phyloP scores from a whole-genome alignment of 164 flowering plant genomes.

The Chimonanthus salicifolius region DNA sequence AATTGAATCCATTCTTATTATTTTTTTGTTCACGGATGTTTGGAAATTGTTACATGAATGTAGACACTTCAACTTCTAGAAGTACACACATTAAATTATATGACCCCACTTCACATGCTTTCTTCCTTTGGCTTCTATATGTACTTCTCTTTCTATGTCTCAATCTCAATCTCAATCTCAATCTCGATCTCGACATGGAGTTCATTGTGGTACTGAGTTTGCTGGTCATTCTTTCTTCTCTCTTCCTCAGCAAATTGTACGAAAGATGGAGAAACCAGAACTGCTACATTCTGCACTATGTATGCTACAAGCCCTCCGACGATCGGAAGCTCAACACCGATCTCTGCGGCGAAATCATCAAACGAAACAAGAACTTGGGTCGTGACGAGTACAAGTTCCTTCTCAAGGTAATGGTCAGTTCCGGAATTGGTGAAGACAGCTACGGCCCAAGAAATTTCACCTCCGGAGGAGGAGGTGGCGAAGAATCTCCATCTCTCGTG shows the following conservation, averaged over 20 bases:
- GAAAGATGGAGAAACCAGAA: constrained; percentile 8
- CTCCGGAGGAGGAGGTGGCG: neutral
- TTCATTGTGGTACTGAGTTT: too few species aligned
- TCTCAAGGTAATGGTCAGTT: constrained; percentile 12
- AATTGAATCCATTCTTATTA: too few species aligned
- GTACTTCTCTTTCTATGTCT: neutral
- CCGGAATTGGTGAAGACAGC: constrained; percentile 17
- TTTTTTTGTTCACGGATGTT: too few species aligned
- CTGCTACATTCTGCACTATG: constrained; percentile 22
- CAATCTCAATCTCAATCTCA: neutral
- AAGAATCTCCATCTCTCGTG: constrained; percentile 4
- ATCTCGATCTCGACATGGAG: neutral
- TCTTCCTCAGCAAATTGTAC: constrained; percentile 11
- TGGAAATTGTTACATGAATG: too few species aligned
- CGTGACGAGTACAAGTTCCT: constrained; percentile 19
- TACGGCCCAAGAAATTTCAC: constrained; percentile 18
- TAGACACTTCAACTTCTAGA: too few species aligned
- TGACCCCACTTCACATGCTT: neutral
- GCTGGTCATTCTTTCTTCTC: neutral
- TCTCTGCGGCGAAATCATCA: constrained; percentile 20
- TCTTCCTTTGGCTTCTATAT: neutral
- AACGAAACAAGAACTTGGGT: constrained; percentile 20
- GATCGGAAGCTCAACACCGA: constrained; percentile 22
- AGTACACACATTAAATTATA: too few species aligned
- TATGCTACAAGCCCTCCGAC: constrained; percentile 22